phyloP scores from a whole-genome alignment of 1,139 yeast species.

The Pichia sp. region DNA sequence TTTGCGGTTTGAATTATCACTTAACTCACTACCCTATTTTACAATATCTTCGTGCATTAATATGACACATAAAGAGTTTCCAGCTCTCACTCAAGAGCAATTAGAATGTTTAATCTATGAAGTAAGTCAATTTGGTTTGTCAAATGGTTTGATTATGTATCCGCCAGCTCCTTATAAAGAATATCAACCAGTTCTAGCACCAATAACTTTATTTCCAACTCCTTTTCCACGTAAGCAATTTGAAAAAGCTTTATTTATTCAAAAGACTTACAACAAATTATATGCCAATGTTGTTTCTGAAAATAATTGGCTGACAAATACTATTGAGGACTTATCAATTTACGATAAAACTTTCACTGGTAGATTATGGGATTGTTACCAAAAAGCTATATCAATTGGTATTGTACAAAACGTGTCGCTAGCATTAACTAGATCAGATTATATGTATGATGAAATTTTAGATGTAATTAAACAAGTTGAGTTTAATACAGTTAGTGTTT shows the following conservation, averaged over 20 bases:
- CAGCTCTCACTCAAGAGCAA: conserved; percentile 11
- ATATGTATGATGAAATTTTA: conserved; percentile 55
- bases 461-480: conserved; percentile 80
- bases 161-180: conserved; percentile 47
- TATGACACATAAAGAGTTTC: conserved; percentile 16
- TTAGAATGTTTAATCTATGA: conserved; percentile 35
- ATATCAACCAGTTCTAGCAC: conserved; percentile 60
- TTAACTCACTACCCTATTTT: too few relatives aligned
- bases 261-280: conserved; percentile 61
- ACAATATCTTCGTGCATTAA: too few relatives aligned
- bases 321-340: conserved; percentile 48
- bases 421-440: conserved; percentile 88
- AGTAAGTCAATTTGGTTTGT: conserved; percentile 68
- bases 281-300: conserved; percentile 60
- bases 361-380: conserved; percentile 56
- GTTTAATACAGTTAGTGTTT: conserved; percentile 91
- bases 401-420: conserved; percentile 65
- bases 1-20: too few relatives aligned
- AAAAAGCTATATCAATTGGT: conserved; percentile 41
- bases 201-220: conserved; percentile 85
- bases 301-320: conserved; percentile 53
- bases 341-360: conserved; percentile 80
- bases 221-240: conserved; percentile 72
- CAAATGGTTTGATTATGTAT: conserved; percentile 75
- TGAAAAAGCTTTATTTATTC: conserved; percentile 62